Conservation (phyloP, 2,329 filamentous ascomycete species). For the Penicillium sp. region DNA sequence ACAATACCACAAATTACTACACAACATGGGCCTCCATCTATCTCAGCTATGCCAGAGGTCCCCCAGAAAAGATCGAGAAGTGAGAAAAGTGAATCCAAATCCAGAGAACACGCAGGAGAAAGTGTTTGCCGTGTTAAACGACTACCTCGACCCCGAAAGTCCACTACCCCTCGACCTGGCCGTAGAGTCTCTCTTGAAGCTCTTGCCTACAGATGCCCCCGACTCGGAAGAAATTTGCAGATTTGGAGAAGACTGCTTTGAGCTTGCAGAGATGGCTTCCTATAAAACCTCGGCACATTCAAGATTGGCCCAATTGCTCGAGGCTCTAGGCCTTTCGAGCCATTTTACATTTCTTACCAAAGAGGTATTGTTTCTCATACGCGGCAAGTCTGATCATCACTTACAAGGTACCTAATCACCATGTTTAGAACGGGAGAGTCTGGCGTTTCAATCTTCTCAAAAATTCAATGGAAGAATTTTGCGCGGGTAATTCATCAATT, state of each 20-base stretch:
- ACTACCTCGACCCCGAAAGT: not conserved
- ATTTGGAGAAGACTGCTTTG: slow-evolving; percentile 6
- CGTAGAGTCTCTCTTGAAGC: slow-evolving; percentile 4
- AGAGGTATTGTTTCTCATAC: not conserved
- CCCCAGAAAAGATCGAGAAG: not conserved
- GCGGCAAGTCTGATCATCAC: not conserved
- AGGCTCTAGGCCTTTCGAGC: slow-evolving; percentile 3
- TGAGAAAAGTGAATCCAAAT: not conserved
- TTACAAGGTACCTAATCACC: not conserved
- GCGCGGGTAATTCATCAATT: not conserved
- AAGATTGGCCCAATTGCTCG: slow-evolving; percentile 2
- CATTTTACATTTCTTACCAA: not conserved
- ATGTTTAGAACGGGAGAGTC: not conserved
- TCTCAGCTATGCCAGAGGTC: not conserved
- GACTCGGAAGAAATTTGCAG: not conserved
- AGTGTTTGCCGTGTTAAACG: not conserved
- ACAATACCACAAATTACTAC: not conserved
- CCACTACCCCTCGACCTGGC: not conserved
- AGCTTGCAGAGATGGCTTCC: not conserved
- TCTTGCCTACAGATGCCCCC: slow-evolving; percentile 1
- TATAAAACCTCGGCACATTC: not conserved
- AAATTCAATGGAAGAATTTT: not conserved
- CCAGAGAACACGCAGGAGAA: not conserved
- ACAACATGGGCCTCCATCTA: not conserved
- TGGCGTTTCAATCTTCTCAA: slow-evolving; percentile 1